These are phyloP conservation scores for Penicillium sp. DNA, from an alignment of 2,329 filamentous ascomycete species.

Conservation along the genomic window DNA sequence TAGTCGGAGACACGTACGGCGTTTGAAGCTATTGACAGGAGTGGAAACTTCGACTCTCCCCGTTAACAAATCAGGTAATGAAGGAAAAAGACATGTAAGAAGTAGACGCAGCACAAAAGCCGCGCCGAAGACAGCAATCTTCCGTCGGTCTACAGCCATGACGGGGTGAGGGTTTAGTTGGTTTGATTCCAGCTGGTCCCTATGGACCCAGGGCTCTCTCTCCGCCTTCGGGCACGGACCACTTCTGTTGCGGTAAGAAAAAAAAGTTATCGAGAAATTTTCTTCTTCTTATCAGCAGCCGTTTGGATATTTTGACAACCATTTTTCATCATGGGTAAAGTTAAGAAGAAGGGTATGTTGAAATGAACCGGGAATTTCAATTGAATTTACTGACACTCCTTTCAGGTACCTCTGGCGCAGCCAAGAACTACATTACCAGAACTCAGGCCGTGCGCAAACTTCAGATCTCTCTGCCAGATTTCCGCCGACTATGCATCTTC, in stretches of 20 bases:
- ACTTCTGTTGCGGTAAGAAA: constrained; percentile 26
- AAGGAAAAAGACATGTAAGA: constrained; percentile 78
- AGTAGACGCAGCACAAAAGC: constrained; percentile 77
- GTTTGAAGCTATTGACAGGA: constrained; percentile 95
- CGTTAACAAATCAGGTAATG: constrained; percentile 78
- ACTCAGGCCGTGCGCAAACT: constrained; percentile 97
- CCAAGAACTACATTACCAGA: constrained; percentile 97
- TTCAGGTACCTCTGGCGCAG: constrained; percentile 76
- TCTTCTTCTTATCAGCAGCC: constrained; percentile 37
- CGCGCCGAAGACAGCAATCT: constrained; percentile 67
- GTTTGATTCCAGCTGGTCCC: constrained; percentile 14
- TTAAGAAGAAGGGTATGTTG: constrained; percentile 79
- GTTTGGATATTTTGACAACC: constrained; percentile 23
- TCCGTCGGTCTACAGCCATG: constrained; percentile 59
- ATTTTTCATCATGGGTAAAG: constrained; percentile 61
- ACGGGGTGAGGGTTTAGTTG: constrained; percentile 11
- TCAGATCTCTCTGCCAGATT: constrained; percentile 94
- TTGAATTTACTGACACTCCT: constrained; percentile 19
- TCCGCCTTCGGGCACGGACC: constrained; percentile 36
- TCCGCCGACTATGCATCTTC: constrained; percentile 98
- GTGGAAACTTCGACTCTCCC: constrained; percentile 95
- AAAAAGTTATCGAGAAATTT: constrained; percentile 42
- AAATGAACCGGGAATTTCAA: neutral
- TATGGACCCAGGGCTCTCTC: constrained; percentile 6
- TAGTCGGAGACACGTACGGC: constrained; percentile 57